Percentiles rank a stretch among this genome's conserved stretches.
phyloP scores from a whole-genome alignment of 2,329 filamentous ascomycete species.

The Elsinoe batatas region DNA sequence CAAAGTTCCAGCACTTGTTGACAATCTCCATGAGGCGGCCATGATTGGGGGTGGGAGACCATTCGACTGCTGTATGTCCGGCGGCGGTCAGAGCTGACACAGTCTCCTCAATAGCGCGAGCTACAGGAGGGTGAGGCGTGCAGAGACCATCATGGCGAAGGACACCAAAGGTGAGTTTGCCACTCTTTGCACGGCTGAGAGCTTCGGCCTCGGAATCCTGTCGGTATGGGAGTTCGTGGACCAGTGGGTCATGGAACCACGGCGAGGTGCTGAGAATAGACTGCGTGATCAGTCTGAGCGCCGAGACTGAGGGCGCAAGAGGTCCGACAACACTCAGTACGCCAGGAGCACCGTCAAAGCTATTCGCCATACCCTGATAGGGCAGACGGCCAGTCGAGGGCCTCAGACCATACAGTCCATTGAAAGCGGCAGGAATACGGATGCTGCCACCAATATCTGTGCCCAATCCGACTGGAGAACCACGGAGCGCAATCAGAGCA shows the following conservation, averaged over 20 bases:
- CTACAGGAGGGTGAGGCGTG: constrained; percentile 48
- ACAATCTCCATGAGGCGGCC: constrained; percentile 27
- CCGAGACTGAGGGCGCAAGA: constrained; percentile 46
- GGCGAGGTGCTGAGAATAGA: constrained; percentile 49
- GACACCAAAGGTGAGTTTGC: constrained; percentile 45
- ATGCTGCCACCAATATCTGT: constrained; percentile 49
- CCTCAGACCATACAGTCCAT: constrained; percentile 47
- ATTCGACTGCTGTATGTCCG: constrained; percentile 51
- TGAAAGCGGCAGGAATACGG: constrained; percentile 51
- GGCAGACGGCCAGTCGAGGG: constrained; percentile 45
- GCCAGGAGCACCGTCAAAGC: constrained; percentile 54
- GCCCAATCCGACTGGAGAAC: constrained; percentile 47
- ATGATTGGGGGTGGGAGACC: constrained; percentile 46
- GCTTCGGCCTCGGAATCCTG: constrained; percentile 33
- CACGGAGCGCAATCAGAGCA: constrained; percentile 44
- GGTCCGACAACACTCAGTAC: constrained; percentile 55
- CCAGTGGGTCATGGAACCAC: constrained; percentile 57
- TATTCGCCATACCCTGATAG: constrained; percentile 52
- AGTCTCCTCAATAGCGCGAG: constrained; percentile 43
- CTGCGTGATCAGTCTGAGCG: constrained; percentile 47
- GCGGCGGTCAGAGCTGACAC: constrained; percentile 40
- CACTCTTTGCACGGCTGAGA: constrained; percentile 29
- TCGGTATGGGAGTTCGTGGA: constrained; percentile 57
- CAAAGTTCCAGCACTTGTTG: constrained; percentile 33
- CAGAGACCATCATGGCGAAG: constrained; percentile 43